Evolutionary conservation across 176 grass and related monocot genomes (phyloP).

Genomic region (Dendrocalamus sinicus): DNA sequence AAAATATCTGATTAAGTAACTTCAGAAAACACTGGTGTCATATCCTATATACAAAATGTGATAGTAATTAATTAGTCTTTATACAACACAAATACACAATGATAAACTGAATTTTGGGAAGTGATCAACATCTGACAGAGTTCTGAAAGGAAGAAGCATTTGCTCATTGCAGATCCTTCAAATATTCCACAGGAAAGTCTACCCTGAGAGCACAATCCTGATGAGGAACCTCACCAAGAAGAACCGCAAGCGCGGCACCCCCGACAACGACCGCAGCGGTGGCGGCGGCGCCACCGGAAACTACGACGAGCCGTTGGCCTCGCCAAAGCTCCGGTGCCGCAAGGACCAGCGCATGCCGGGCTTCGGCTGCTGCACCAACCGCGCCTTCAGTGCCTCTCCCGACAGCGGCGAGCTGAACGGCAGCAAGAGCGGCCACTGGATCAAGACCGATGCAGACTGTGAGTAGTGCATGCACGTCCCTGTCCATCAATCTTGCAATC

Average conservation of each 20-base stretch:
- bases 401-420: slow-evolving; percentile 36
- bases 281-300: not conserved
- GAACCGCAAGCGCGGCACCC: slow-evolving; percentile 21
- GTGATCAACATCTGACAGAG: not conserved
- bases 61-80: not conserved
- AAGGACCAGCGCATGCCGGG: slow-evolving; percentile 49
- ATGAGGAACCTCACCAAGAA: slow-evolving; percentile 41
- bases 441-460: slow-evolving; percentile 98
- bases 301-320: not conserved
- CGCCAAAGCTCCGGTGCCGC: slow-evolving; percentile 37
- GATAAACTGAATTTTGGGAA: not conserved
- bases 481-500: slow-evolving; percentile 31
- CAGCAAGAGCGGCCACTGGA: slow-evolving; percentile 83
- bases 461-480: slow-evolving; percentile 40
- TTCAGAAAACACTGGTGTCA: not conserved
- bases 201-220: slow-evolving; percentile 68
- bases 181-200: slow-evolving; percentile 95
- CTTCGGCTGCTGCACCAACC: slow-evolving; percentile 67
- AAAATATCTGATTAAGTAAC: not conserved
- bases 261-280: not conserved
- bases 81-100: not conserved
- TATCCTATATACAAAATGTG: not conserved
- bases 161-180: slow-evolving; percentile 85
- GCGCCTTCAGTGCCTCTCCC: slow-evolving; percentile 44
- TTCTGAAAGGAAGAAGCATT: slow-evolving; percentile 34